Evolutionary conservation across 2,329 filamentous ascomycete genomes (phyloP), one percentile per base, ranked within the genome.

Genomic region (Trichothecium sympodiale): DNA sequence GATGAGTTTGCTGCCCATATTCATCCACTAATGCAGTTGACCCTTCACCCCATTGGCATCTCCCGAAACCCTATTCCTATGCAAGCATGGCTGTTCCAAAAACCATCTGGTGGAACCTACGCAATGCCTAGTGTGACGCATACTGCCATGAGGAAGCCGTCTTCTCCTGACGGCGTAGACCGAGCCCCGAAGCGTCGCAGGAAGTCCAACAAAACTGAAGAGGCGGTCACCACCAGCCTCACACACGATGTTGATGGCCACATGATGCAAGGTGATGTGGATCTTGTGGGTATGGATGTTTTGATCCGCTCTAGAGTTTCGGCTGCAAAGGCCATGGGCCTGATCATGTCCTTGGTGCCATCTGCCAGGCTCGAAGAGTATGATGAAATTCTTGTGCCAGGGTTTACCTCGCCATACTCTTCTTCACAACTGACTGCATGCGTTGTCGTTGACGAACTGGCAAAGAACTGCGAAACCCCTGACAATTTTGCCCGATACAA

Each of bases 231-330:
- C 2, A 61, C 71, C 4, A 72, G 64, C n/a, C 65, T 82, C n/a
- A 75, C 82, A 2, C 91, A 98, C 57, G 94, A 98, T 55, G 86
- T 98, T 14, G 91, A 98, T 55, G 91, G 88, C 8, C 88, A 94
- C 46, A 95, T 98, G 81, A 87, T 98, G 66, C 84, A 89, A 53
- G 91, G 93, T 35, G 93, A 98, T 50, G 80, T 96, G 32, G 93
- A 98, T 52, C 69, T 98, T 29, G 88, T 98, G 17, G 88, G 91
- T 23, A 74, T 83, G 49, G 91, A 98, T 41, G 80, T 80, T 6
- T 75, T 98, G 56, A 77, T 96, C 34, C 78, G 89, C 41, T 94
- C 88, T 7, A 83, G 89, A 46, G 80, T 93, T n/a, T 83, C 77
- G 40, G 85, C 88, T 10, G 84, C 89, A 15, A 78, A 74, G 50